Evolutionary conservation across 192 early-diverging fungal genomes (phyloP).

Genomic region (Backusella australiensis): DNA sequence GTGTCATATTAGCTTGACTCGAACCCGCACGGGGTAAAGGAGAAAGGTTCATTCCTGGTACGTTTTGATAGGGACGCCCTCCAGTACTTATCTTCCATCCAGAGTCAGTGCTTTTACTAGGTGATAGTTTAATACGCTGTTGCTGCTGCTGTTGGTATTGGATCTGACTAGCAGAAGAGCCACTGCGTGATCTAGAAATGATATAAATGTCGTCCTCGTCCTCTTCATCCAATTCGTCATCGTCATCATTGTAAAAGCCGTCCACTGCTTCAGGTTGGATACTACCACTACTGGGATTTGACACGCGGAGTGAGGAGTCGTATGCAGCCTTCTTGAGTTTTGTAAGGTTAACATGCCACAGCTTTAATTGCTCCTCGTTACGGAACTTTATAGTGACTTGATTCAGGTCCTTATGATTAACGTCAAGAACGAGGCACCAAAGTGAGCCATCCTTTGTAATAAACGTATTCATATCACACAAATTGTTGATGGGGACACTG

Average conservation of each 20-base stretch:
- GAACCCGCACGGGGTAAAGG: slow-evolving; percentile 27
- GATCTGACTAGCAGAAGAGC: not conserved
- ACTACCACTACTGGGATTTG: not conserved
- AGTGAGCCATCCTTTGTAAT: not conserved
- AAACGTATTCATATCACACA: not conserved
- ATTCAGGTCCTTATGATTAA: slow-evolving; percentile 67
- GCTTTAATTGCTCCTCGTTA: slow-evolving; percentile 82
- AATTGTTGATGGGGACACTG: slow-evolving; percentile 2
- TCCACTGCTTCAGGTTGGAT: not conserved
- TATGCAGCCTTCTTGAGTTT: slow-evolving; percentile 54
- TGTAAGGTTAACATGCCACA: slow-evolving; percentile 80
- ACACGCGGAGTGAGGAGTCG: slow-evolving; percentile 11
- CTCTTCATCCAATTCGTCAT: slow-evolving; percentile 22
- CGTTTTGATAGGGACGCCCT: slow-evolving; percentile 14
- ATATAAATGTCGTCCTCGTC: slow-evolving; percentile 3
- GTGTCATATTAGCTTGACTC: not conserved
- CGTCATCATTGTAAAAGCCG: not conserved
- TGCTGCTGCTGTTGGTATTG: slow-evolving; percentile 10
- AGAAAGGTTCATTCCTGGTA: slow-evolving; percentile 32
- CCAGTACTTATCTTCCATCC: not conserved
- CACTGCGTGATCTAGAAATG: slow-evolving; percentile 17
- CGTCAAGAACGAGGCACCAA: slow-evolving; percentile 65
- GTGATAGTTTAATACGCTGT: not conserved
- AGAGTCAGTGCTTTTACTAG: slow-evolving; percentile 6
- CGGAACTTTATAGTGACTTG: slow-evolving; percentile 84